Evolutionary conservation across 1,284 basidiomycete species (phyloP).

Genomic region (Athelia sp.): DNA sequence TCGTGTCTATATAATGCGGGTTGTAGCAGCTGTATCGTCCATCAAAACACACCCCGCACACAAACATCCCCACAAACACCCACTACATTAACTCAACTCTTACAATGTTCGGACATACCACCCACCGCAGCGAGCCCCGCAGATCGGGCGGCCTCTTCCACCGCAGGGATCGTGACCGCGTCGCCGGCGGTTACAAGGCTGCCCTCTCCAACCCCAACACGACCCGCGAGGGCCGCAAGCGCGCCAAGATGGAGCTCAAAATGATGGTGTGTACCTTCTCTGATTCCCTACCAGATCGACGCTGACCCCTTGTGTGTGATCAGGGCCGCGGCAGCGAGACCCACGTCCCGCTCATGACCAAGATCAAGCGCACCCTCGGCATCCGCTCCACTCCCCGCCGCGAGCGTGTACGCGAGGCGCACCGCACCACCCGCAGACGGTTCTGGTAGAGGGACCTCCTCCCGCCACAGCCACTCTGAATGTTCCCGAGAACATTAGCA

Average conservation of each 20-base stretch:
- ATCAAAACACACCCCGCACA: not conserved
- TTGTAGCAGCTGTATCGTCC: not conserved
- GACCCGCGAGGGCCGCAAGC: conserved; percentile 34
- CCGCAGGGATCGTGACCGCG: conserved; percentile 37
- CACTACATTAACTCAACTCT: not conserved
- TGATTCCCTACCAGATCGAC: not conserved
- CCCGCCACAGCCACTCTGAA: too few relatives aligned
- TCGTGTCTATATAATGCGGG: not conserved
- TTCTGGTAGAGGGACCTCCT: too few relatives aligned
- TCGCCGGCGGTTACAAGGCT: conserved; percentile 44
- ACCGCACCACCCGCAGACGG: not conserved
- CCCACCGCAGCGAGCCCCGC: conserved; percentile 9
- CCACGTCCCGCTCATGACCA: conserved; percentile 47
- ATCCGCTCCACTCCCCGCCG: conserved; percentile 39
- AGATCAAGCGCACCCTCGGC: conserved; percentile 44
- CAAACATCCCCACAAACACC: not conserved
- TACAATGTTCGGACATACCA: not conserved
- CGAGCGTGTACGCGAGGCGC: too few relatives aligned
- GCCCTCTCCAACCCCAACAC: conserved; percentile 47
- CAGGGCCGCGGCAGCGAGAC: conserved; percentile 34
- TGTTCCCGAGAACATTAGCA: too few relatives aligned
- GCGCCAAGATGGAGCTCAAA: conserved; percentile 41
- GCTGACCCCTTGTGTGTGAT: conserved; percentile 1
- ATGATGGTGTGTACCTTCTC: conserved; percentile 32
- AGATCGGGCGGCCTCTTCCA: conserved; percentile 28